A percentile compares a stretch with the other conserved stretches of the same genome.
Conservation (phyloP, 495 filamentous ascomycete species). For the Jackrogersella multiformis region DNA sequence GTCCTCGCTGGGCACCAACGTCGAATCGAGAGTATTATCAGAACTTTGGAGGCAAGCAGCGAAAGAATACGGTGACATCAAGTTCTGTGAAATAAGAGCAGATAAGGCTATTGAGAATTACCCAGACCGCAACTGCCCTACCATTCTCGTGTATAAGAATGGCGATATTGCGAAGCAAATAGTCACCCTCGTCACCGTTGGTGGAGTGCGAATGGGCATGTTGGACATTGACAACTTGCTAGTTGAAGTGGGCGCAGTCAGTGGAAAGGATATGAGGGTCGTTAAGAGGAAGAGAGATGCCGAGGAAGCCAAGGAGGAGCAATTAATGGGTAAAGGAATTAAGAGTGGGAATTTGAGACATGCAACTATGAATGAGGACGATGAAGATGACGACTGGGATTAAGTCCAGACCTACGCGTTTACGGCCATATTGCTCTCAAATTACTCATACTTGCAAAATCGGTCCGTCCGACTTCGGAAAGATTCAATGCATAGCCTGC, state of each 20-base stretch:
- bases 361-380: slow-evolving; percentile 60
- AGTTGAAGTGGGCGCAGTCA: slow-evolving; percentile 81
- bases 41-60: slow-evolving; percentile 91
- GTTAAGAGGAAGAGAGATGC: slow-evolving; percentile 67
- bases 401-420: slow-evolving; percentile 48
- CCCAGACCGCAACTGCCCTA: slow-evolving; percentile 93
- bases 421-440: neutral
- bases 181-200: slow-evolving; percentile 82
- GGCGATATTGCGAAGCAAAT: slow-evolving; percentile 90
- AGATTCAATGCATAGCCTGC: slow-evolving; percentile 7
- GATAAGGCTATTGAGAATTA: slow-evolving; percentile 97
- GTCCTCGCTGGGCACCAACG: slow-evolving; percentile 76
- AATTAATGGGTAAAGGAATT: slow-evolving; percentile 55
- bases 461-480: neutral
- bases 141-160: slow-evolving; percentile 89
- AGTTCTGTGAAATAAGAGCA: slow-evolving; percentile 95
- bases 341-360: slow-evolving; percentile 50
- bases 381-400: slow-evolving; percentile 86
- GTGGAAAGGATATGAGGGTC: slow-evolving; percentile 79
- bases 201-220: slow-evolving; percentile 73
- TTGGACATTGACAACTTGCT: slow-evolving; percentile 74
- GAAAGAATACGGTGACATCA: slow-evolving; percentile 85
- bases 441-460: neutral
- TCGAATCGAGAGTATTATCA: slow-evolving; percentile 81
- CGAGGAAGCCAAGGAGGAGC: slow-evolving; percentile 65